Percentiles rank a stretch among this genome's conserved stretches.
These are phyloP conservation scores for Balakata baccata DNA, from an alignment of 345 rosid species.

Conservation along the genomic window DNA sequence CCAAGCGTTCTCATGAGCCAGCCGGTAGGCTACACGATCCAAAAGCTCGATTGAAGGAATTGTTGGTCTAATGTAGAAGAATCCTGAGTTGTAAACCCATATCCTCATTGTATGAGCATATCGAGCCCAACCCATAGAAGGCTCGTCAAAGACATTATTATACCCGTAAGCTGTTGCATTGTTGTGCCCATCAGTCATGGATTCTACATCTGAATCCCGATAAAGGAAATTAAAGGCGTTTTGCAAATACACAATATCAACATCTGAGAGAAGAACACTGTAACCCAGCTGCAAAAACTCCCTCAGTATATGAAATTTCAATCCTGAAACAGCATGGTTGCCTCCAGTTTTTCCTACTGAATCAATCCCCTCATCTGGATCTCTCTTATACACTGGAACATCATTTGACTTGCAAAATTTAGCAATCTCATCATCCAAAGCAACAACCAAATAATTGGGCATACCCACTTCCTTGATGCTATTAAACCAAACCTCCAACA, in stretches of 20 bases:
- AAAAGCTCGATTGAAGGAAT: constrained; percentile 32
- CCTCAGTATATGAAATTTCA: constrained; percentile 32
- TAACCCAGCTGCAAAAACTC: constrained; percentile 34
- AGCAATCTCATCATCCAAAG: constrained; percentile 32
- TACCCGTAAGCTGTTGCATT: constrained; percentile 29
- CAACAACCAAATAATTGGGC: constrained; percentile 31
- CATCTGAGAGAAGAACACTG: constrained; percentile 34
- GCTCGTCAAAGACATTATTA: constrained; percentile 31
- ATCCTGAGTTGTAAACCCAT: constrained; percentile 33
- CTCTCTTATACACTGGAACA: constrained; percentile 31
- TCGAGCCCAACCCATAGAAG: constrained; percentile 33
- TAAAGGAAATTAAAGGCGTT: constrained; percentile 29
- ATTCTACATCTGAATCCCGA: constrained; percentile 35
- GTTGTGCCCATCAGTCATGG: constrained; percentile 34
- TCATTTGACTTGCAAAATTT: constrained; percentile 24
- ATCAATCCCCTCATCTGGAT: constrained; percentile 24
- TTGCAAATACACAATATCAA: constrained; percentile 30
- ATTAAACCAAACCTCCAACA: constrained; percentile 32
- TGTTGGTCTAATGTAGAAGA: constrained; percentile 34
- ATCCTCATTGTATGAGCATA: constrained; percentile 37
- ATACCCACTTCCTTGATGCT: constrained; percentile 29
- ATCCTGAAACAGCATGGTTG: constrained; percentile 30
- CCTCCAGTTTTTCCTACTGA: constrained; percentile 28
- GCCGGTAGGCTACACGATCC: constrained; percentile 30
- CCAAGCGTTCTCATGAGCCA: constrained; percentile 27